Evolutionary conservation across 305 asterid species (phyloP), one percentile per base, ranked within the genome.

Genomic region (Nicotiana rustica): DNA sequence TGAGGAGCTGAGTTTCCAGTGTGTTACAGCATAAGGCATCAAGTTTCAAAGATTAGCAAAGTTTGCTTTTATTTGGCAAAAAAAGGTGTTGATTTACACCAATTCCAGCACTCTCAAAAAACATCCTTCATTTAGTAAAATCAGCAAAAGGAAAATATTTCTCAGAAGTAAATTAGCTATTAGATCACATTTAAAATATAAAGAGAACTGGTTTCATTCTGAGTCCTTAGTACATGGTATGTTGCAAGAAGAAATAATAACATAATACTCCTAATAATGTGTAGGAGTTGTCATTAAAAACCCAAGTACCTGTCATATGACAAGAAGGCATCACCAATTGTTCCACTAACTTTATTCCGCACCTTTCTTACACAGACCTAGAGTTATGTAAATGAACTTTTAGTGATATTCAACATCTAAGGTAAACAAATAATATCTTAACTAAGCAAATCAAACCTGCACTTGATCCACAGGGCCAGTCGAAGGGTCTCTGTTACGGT

Each of bases 321-420:
- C 89, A 96, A 90, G 85, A 84, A 90, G 78, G 93, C 97, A 56
- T 94, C 98, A 61, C 99, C 98, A 67, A 93, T 94, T 5, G 98
- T 92, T 88, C 99, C 99, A 67, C 86, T 80, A 65, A 96, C 98
- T 90, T 96, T 96, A 85, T 96, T 96, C 59, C 99, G 94, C 38
- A 96, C 99, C 85, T 96, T 96, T 76, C 99, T 88, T 65, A 94
- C 94, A 79, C 98, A 96, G 82, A 96, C 93, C 99, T 94, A 85
- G 10, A 85, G 15, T 60, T 19, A 19, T 0, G 81, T 79, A 84
- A 29, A 62, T 79, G 18, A 82, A 38, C 38, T 52, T 64, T 81
- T 12, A 82, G 41, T 4, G 1, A 78, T 31, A 15, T 64, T 29
- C 10, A 18, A 64, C 52, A 67, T 78, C 82, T 38, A 81, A 80